Evolutionary conservation across 2,329 filamentous ascomycete species (phyloP), one percentile per base, ranked within the genome.

Genomic region (Fusarium sp.): DNA sequence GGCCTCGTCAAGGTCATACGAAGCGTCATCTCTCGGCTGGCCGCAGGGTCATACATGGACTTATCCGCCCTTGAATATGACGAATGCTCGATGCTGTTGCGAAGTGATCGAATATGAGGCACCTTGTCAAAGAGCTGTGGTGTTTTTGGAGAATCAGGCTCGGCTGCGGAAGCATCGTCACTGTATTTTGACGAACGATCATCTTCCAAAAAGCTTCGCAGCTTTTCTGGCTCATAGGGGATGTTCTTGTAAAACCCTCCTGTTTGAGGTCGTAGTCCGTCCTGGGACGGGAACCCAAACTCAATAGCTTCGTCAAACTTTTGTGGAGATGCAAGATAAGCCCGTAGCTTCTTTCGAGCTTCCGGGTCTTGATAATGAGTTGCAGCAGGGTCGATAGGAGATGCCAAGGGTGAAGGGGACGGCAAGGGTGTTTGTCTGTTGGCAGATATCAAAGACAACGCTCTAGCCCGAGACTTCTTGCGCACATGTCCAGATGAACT

Each of bases 301-400:
- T 97, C 92, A 52, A 98, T 87, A 2, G 93, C 94, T 79, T 98
- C 95, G 76, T 98, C 95, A 72, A 98, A 98, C 76, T 97, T 97
- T 71, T 97, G 92, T 1, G 94, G 92, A 2, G 94, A 97, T 9
- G 92, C 92, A 20, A 97, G 86, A 73, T 94, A 97, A 8, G 93
- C 89, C 14, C 94, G 89, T 20, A 98, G 83, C 79, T 96, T 97
- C 72, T 93, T 84, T 33, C 95, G 88, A 39, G 94, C 93, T 76
- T 97, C 92, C 0, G 94, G 93, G 72, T 97, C 94, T 76, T 93
- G 92, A 75, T 97, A 97, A 79, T 97, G 92, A 37, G 92, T 88
- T 6, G 93, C 92, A 33, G 86, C 84, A 6, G 90, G 85, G 72
- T 96, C 93, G 59, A 92, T 87, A 20, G 72, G 62, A 15, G 71